A percentile compares a stretch with the other conserved stretches of the same genome.
Evolutionary conservation across 768 basidiomycete species (phyloP).

Genomic region (Lactifluus hygrophoroides): DNA sequence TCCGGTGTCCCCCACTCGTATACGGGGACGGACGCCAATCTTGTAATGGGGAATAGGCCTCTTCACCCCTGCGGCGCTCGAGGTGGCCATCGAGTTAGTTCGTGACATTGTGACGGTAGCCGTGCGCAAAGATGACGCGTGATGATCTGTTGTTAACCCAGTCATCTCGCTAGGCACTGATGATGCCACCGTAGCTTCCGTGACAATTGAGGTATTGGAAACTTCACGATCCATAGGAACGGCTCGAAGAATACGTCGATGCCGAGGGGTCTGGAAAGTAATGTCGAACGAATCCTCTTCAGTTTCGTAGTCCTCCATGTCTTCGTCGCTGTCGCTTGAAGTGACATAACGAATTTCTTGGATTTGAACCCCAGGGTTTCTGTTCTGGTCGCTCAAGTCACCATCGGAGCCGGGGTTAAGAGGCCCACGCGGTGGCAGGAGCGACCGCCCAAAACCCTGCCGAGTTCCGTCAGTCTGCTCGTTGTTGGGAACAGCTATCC

Average conservation of each 20-base stretch:
- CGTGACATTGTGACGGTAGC: slow-evolving; percentile 24
- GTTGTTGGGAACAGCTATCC: slow-evolving; percentile 29
- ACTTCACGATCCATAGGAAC: slow-evolving; percentile 18
- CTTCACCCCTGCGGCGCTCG: slow-evolving; percentile 24
- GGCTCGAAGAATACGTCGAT: slow-evolving; percentile 22
- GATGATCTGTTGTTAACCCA: slow-evolving; percentile 26
- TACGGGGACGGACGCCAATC: slow-evolving; percentile 7
- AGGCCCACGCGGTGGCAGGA: slow-evolving; percentile 56
- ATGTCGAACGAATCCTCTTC: slow-evolving; percentile 60
- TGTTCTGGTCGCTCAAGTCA: slow-evolving; percentile 50
- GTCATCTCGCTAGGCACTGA: slow-evolving; percentile 23
- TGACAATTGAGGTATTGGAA: slow-evolving; percentile 17
- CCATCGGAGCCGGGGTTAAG: slow-evolving; percentile 49
- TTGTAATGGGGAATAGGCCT: slow-evolving; percentile 21
- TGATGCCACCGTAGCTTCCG: slow-evolving; percentile 20
- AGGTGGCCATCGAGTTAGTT: slow-evolving; percentile 18
- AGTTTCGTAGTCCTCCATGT: slow-evolving; percentile 30
- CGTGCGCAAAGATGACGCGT: slow-evolving; percentile 26
- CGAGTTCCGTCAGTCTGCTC: slow-evolving; percentile 23
- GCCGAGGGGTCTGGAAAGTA: slow-evolving; percentile 57
- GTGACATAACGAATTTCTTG: slow-evolving; percentile 16
- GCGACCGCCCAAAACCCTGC: slow-evolving; percentile 65
- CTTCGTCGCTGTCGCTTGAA: slow-evolving; percentile 20
- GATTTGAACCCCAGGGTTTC: slow-evolving; percentile 34
- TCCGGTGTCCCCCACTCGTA: not conserved